A percentile compares a stretch with the other conserved stretches of the same genome.
phyloP scores from a whole-genome alignment of 2,329 filamentous ascomycete species.

The Sporothrix sp. region DNA sequence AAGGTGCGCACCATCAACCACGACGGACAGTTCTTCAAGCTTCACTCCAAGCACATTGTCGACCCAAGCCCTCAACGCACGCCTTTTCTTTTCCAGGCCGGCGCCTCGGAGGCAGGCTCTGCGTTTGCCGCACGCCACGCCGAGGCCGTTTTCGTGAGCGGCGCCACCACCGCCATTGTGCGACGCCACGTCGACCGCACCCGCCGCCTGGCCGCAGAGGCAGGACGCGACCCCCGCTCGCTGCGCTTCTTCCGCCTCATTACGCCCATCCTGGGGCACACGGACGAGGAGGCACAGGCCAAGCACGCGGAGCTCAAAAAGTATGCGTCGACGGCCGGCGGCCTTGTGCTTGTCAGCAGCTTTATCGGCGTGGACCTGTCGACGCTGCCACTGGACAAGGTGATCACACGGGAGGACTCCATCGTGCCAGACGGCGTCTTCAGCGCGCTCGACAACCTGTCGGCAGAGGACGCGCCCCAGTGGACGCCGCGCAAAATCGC shows the following conservation, averaged over 20 bases:
- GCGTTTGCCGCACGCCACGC: constrained; percentile 20
- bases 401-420: constrained; percentile 9
- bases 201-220: constrained; percentile 10
- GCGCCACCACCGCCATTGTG: background rate
- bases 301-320: constrained; percentile 15
- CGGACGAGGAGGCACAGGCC: constrained; percentile 17
- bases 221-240: constrained; percentile 15
- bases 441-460: background rate
- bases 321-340: constrained; percentile 17
- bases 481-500: constrained; percentile 14
- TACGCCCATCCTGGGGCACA: constrained; percentile 16
- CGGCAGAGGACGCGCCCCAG: background rate
- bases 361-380: constrained; percentile 20
- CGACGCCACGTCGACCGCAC: constrained; percentile 12
- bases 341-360: constrained; percentile 15
- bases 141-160: constrained; percentile 15
- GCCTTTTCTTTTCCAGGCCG: constrained; percentile 20
- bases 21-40: constrained; percentile 3
- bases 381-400: constrained; percentile 19
- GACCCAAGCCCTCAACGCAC: constrained; percentile 17
- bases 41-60: constrained; percentile 11
- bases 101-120: constrained; percentile 18
- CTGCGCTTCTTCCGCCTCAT: constrained; percentile 18
- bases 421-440: constrained; percentile 3
- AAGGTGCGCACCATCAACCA: constrained; percentile 15